Percentiles rank a stretch among this genome's conserved stretches.
Conservation (phyloP, 2,329 filamentous ascomycete species). For the Talaromyces marneffei region DNA sequence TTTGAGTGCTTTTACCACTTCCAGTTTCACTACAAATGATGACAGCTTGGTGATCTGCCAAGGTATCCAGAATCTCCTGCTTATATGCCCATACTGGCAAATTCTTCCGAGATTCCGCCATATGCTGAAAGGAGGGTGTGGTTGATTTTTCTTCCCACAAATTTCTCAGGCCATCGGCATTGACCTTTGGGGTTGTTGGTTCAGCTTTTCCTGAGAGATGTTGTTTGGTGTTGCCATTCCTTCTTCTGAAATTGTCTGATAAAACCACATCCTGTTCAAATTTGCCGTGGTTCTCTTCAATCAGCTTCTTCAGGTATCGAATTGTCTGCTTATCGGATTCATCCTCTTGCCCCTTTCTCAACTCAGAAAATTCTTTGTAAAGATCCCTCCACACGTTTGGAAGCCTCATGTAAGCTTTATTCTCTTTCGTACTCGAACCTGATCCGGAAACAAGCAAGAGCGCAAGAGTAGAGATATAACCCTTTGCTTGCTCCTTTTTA, state of each 20-base stretch:
- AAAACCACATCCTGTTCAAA: constrained; percentile 71
- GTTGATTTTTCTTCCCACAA: constrained; percentile 50
- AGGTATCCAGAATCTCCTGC: constrained; percentile 67
- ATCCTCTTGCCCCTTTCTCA: constrained; percentile 65
- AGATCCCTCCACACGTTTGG: constrained; percentile 78
- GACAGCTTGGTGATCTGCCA: constrained; percentile 75
- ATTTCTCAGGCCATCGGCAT: constrained; percentile 41
- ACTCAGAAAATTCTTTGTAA: constrained; percentile 70
- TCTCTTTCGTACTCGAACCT: constrained; percentile 70
- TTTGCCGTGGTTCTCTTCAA: constrained; percentile 32
- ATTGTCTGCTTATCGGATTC: constrained; percentile 63
- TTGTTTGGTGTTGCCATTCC: constrained; percentile 31
- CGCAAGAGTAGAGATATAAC: constrained; percentile 73
- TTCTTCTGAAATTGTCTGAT: constrained; percentile 64
- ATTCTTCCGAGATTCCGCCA: constrained; percentile 72
- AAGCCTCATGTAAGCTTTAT: constrained; percentile 74
- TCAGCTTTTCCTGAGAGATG: constrained; percentile 23
- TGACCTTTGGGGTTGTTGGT: constrained; percentile 19
- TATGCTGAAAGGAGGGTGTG: constrained; percentile 60
- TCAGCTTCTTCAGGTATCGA: constrained; percentile 52
- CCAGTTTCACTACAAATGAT: constrained; percentile 97
- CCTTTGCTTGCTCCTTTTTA: constrained; percentile 74
- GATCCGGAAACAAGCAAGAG: constrained; percentile 80
- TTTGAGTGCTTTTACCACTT: constrained; percentile 93
- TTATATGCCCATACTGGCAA: constrained; percentile 88